Base-by-base conservation (phyloP, 2,329 filamentous ascomycete genomes). In the Alternaria infectoria region DNA sequence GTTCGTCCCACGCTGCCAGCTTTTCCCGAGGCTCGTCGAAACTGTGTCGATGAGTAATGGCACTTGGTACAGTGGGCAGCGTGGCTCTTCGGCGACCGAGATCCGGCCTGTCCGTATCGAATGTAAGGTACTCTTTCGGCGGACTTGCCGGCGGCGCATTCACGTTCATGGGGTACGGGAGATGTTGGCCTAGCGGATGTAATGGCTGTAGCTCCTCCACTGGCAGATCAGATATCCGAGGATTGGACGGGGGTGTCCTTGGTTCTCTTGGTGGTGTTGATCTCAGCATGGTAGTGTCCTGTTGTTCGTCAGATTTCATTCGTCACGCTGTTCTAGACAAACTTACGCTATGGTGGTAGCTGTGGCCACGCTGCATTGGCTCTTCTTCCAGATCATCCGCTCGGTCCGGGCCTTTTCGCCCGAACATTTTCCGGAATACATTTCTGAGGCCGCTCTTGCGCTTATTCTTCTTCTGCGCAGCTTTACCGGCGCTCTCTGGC, bases 161-260 rank as follows among this genome's bases (percentile, higher is more conserved):
- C 46, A 81, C 77, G 49, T 81, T 81, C 79, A 81, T 81, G 2
- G 79, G 79, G 54, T 79, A 81, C 1, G 79, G 79, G 9, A 81
- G 71, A 46, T 79, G 77, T 47, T 74, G 72, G 26, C 74, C 75
- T 11, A 79, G 64, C 9, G 78, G 77, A 61, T 79, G 77, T 59
- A 79, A 69, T 32, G 77, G 76, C 54, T 73, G 51, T 46, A 75
- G 59, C 59, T 78, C 76, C 57, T 73, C 65, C 23, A 79, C 71
- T 7, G 74, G 70, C n/a, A 80, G 54, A 51, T 77, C 73, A 5
- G 77, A 80, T 59, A 80, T 78, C n/a, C 77, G 73, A 30, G 72
- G 67, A 13, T 69, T 66, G 26, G 57, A 67, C 8, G 60, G 62
- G 26, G 45, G 36, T 30, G 67, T 71, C 36, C 70, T 67, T 43